Evolutionary conservation across 1,284 basidiomycete genomes (phyloP), one percentile per base, ranked within the genome.

Genomic region (Cryptococcus jaspeensis): DNA sequence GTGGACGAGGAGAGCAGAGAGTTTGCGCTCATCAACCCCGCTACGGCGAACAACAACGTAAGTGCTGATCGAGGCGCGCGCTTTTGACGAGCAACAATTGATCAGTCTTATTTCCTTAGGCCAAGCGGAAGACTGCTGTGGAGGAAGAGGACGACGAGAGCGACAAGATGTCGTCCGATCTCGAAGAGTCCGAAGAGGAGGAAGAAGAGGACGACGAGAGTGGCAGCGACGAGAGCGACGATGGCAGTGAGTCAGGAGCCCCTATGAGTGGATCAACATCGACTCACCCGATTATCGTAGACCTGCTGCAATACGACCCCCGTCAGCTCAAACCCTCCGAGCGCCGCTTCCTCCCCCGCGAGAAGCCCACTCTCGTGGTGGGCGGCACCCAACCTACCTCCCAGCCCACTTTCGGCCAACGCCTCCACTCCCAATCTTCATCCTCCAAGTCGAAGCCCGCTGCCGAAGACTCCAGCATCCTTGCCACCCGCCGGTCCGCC

Each of bases 1-100:
- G 90, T 99, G 64, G 94, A 99, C 76, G 88, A 93, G 78, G 83
- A 79, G 42, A 90, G 82, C 62, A 82, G 89, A 71, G 96, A 98
- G 78, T 99, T 84, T 72, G 88, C 88, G 22, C 79, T 98, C 65
- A 84, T 97, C 74, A 95, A 99, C 74, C 95, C 96, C 4, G 93
- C 90, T 8, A 80, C 83, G 36, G 85, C 84, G 44, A 74, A 74
- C 63, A 73, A 62, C 66, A 71, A 65, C 52, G 75, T 62, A 58
- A 59, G 70, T 67, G 18, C 32, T 50, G 25, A 42, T 49, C 12
- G 37, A 9, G 40, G 5, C 13, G 16, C n/a, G n/a, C n/a, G n/a
- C n/a, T 5, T 39, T 38, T 23, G 37, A 50, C 6, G 11, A 20
- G 20, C 13, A 22, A 4, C 2, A 22, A n/a, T 9, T 23, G 46